These are phyloP conservation scores for Candida ortonii DNA, from an alignment of 805 yeast genomes.

Conservation along the genomic window DNA sequence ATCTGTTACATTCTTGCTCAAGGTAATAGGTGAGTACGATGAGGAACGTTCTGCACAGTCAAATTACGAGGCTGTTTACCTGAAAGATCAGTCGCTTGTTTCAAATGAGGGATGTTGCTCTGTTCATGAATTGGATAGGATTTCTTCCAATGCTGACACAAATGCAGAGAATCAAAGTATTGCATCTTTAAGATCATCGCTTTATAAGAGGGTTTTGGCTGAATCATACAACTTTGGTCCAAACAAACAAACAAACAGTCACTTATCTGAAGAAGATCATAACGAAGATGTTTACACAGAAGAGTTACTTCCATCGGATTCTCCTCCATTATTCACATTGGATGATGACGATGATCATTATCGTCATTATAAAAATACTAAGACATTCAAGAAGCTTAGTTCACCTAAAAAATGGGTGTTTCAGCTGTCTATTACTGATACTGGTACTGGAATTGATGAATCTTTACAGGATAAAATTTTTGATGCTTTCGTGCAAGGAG, in stretches of 20 bases:
- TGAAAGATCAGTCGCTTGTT: conserved; percentile 25
- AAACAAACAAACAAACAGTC: conserved; percentile 1
- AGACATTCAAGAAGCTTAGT: conserved; percentile 19
- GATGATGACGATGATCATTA: conserved; percentile 23
- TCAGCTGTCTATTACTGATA: conserved; percentile 76
- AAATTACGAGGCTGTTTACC: conserved; percentile 45
- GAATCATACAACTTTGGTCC: conserved; percentile 34
- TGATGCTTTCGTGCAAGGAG: conserved; percentile 97
- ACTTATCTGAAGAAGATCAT: conserved; percentile 1
- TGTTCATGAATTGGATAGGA: too few species aligned
- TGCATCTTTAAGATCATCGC: conserved; percentile 27
- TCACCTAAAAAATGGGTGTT: conserved; percentile 50
- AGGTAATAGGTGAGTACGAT: conserved; percentile 71
- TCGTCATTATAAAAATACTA: conserved; percentile 14
- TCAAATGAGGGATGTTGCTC: conserved; percentile 4
- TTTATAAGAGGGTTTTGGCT: conserved; percentile 42
- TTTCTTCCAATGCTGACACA: background rate
- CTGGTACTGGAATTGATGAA: conserved; percentile 92
- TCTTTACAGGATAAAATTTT: conserved; percentile 79
- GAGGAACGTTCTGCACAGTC: conserved; percentile 41
- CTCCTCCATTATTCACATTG: conserved; percentile 8
- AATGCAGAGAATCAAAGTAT: conserved; percentile 21
- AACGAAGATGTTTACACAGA: conserved; percentile 16
- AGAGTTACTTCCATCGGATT: conserved; percentile 4
- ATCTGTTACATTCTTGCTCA: conserved; percentile 61